Conservation (phyloP, 179 eudicot species). For the Camellia oleifera region DNA sequence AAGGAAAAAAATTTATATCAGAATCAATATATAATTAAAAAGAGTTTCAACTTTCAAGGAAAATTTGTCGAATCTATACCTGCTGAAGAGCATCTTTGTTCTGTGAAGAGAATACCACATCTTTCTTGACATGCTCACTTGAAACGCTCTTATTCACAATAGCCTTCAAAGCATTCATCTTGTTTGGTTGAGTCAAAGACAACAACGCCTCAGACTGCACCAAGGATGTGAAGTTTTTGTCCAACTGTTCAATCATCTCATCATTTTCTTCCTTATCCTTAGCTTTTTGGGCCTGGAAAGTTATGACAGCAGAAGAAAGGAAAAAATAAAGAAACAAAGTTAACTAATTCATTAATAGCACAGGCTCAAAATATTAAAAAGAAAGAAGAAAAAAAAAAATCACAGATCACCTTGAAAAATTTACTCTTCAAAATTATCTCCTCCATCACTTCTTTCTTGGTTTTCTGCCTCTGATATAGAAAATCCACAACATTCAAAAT, state of each 20-base stretch:
- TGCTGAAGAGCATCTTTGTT: slow-evolving; percentile 38
- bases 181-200: slow-evolving; percentile 68
- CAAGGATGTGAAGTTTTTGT: slow-evolving; percentile 71
- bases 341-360: background rate
- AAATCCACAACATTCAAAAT: slow-evolving; percentile 5
- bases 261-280: slow-evolving; percentile 91
- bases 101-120: slow-evolving; percentile 23
- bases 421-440: slow-evolving; percentile 91
- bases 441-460: slow-evolving; percentile 83
- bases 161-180: slow-evolving; percentile 71
- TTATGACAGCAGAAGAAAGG: background rate
- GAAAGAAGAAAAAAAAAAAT: background rate
- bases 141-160: slow-evolving; percentile 56
- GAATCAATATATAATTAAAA: background rate
- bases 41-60: background rate
- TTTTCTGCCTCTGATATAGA: slow-evolving; percentile 70
- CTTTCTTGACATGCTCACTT: slow-evolving; percentile 40
- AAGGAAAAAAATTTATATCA: background rate
- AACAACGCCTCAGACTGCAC: slow-evolving; percentile 70
- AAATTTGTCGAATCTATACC: slow-evolving; percentile 30
- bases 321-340: background rate
- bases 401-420: slow-evolving; percentile 52
- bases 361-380: background rate
- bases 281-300: slow-evolving; percentile 71
- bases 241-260: slow-evolving; percentile 63